A percentile compares a stretch with the other conserved stretches of the same genome.
Conservation (phyloP, 2,329 filamentous ascomycete genomes). For the Dryadomyces sulphureus region DNA sequence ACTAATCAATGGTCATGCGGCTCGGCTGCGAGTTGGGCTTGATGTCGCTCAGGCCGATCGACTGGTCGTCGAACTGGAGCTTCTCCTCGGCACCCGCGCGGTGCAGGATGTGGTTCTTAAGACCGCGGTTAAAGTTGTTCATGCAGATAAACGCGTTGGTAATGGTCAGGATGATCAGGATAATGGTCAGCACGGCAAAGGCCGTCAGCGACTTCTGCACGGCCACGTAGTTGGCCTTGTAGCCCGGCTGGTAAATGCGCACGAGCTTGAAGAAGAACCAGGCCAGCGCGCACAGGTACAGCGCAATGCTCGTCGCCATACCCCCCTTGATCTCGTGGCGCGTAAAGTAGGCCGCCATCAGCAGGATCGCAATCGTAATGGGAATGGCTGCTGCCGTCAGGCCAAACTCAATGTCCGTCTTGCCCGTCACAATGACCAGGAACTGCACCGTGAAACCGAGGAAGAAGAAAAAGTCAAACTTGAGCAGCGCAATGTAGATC, state of each 20-base stretch:
- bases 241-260: slow-evolving; percentile 68
- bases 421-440: slow-evolving; percentile 69
- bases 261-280: slow-evolving; percentile 99
- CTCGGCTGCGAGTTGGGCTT: slow-evolving; percentile 40
- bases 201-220: slow-evolving; percentile 78
- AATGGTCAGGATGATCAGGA: slow-evolving; percentile 81
- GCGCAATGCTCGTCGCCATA: slow-evolving; percentile 63
- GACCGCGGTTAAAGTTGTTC: slow-evolving; percentile 74
- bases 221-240: slow-evolving; percentile 50
- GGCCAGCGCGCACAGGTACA: slow-evolving; percentile 77
- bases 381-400: slow-evolving; percentile 83
- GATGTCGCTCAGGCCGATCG: slow-evolving; percentile 40
- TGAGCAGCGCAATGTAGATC: slow-evolving; percentile 95
- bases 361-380: slow-evolving; percentile 75
- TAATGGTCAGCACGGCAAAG: slow-evolving; percentile 84
- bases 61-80: slow-evolving; percentile 32
- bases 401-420: slow-evolving; percentile 60
- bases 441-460: slow-evolving; percentile 97
- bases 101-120: slow-evolving; percentile 71
- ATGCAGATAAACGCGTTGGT: slow-evolving; percentile 76
- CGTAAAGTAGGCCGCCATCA: slow-evolving; percentile 74
- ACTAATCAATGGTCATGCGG: slow-evolving; percentile 48
- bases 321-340: slow-evolving; percentile 67
- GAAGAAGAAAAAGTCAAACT: slow-evolving; percentile 99
- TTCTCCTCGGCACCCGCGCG: slow-evolving; percentile 34